Base-by-base conservation (phyloP, 208 protist genomes). In the Porcisia hertigi region DNA sequence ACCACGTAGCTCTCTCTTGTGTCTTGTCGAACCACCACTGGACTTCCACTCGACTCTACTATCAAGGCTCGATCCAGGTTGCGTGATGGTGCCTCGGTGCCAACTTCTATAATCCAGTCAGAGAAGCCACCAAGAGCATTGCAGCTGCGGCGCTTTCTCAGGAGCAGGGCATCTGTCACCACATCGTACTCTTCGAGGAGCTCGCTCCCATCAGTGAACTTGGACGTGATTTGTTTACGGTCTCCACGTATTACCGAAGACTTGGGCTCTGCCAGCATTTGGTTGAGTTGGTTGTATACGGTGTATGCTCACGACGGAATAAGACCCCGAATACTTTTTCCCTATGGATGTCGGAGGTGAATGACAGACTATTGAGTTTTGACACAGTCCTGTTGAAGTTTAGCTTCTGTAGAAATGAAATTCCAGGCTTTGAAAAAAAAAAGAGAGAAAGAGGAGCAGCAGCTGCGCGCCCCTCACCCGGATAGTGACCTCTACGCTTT, bases 171-270 rank as follows among this genome's bases (percentile, higher is more conserved):
- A 70, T 99, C 96, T 0, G 92, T 98, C 57, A 97, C 91, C 36
- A 98, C 81, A 60, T 99, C 97, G 73, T 90, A 99, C 82, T 98
- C 96, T 83, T 99, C 96, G 1, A 98, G 70, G 82, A 98, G 81
- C 80, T 99, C 97, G 12, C 75, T 82, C 0, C 91, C 94, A 79
- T 98, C 94, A 16, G 86, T 90, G 65, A 92, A 97, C 53, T 89
- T 97, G 45, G 92, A 96, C 59, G 95, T 96, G 53, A 98, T 88
- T 41, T 89, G 94, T 64, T 88, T 89, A 6, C 93, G 82, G 20
- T 89, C 94, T 69, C 92, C 92, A 6, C 77, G 75, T 74, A 98
- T 96, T 14, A 98, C 86, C 12, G 87, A 95, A 6, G 91, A 91
- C 70, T 89, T 92, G 20, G 94, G 90, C 67, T 90, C 92, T 20